These are phyloP conservation scores for Luffa acutangula DNA, from an alignment of 306 rosid genomes.

Conservation along the genomic window DNA sequence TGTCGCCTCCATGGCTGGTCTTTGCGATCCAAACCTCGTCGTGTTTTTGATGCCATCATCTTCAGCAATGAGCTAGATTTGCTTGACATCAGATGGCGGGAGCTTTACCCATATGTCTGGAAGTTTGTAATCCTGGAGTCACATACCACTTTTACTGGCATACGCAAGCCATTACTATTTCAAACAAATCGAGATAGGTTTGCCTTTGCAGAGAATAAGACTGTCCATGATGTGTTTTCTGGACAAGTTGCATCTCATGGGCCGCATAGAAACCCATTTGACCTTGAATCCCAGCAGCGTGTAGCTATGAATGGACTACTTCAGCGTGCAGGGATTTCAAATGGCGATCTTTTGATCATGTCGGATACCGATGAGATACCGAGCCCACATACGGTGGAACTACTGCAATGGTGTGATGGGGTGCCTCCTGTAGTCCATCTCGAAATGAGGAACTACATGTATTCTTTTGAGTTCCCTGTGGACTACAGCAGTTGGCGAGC, in stretches of 20 bases:
- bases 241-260: slow-evolving; percentile 38
- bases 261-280: slow-evolving; percentile 46
- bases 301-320: slow-evolving; percentile 49
- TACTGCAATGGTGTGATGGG: slow-evolving; percentile 86
- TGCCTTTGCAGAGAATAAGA: slow-evolving; percentile 49
- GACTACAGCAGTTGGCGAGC: slow-evolving; percentile 95
- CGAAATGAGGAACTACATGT: slow-evolving; percentile 77
- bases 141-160: slow-evolving; percentile 77
- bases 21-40: slow-evolving; percentile 52
- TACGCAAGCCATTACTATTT: slow-evolving; percentile 59
- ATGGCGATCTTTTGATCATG: slow-evolving; percentile 64
- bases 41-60: slow-evolving; percentile 60
- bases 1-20: slow-evolving; percentile 89
- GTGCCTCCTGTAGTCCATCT: slow-evolving; percentile 74
- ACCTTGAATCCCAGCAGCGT: slow-evolving; percentile 55
- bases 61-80: slow-evolving; percentile 88
- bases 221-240: slow-evolving; percentile 31
- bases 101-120: slow-evolving; percentile 59
- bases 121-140: slow-evolving; percentile 77
- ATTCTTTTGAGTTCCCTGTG: slow-evolving; percentile 80
- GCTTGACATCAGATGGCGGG: slow-evolving; percentile 79
- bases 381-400: slow-evolving; percentile 60
- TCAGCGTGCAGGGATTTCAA: slow-evolving; percentile 44
- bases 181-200: slow-evolving; percentile 33
- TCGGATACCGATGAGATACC: slow-evolving; percentile 89